Evolutionary conservation across 768 basidiomycete species (phyloP), one percentile per base, ranked within the genome.

Genomic region (Glaciozyma antarctica): DNA sequence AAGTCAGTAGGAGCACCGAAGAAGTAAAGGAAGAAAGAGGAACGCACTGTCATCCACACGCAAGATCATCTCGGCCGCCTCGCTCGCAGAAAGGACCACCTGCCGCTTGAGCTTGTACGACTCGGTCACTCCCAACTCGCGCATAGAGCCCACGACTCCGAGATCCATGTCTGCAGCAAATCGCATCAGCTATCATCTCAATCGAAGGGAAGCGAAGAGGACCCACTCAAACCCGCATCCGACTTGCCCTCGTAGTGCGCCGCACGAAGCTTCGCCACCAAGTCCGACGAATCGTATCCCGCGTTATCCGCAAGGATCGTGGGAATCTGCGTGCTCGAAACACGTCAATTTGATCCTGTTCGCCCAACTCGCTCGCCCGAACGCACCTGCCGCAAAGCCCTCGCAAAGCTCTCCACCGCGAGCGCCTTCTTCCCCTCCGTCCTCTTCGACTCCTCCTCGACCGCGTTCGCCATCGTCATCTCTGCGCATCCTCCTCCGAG

Each of bases 31-130:
- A 24, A 13, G 26, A 19, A 51, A 58, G 28, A 9, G 2, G 30
- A 26, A 69, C 68, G 28, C 60, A 69, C 68, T 80, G 75, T 94
- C 90, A 72, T 97, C 93, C 58, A 78, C 88, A 87, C 94, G 83
- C 69, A 99, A 83, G 71, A 99, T 97, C 94, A 98, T 98, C 81
- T 98, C 95, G 2, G 90, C 88, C 22, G 93, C 95, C 76, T 99
- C 95, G 63, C 86, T 90, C 2, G 95, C 93, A 74, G 90, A 94
- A 55, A 88, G 78, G 5, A 99, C 87, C 1, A 98, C 93, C 77
- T 97, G 93, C 48, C 86, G 81, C 80, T 99, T 99, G 69, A 99
- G 81, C 80, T 98, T 98, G 79, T 90, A 99, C 72, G 89, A 92
- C 79, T 99, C 94, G 0, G 93, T 97, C 45, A 99, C 79, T 41